Evolutionary conservation across 495 filamentous ascomycete species (phyloP).

Genomic region (Podospora anserina): DNA sequence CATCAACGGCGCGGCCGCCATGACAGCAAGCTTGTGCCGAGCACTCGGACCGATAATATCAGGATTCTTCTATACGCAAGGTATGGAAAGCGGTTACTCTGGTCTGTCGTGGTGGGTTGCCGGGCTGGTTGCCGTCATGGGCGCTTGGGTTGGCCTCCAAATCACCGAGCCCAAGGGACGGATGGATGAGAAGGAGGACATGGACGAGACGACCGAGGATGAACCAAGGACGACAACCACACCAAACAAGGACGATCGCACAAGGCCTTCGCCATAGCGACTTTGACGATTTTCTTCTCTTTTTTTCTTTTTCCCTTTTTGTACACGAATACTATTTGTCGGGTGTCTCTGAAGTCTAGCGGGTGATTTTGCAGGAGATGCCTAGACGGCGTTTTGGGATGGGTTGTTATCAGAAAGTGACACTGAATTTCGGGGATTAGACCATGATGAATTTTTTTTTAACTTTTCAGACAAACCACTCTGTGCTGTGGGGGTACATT

Average conservation of each 20-base stretch:
- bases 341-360: background rate
- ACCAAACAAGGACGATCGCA: background rate
- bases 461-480: background rate
- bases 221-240: background rate
- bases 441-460: background rate
- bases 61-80: constrained; percentile 76
- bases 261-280: background rate
- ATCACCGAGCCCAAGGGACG: constrained; percentile 46
- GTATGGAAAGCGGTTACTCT: constrained; percentile 73
- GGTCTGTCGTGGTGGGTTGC: constrained; percentile 92
- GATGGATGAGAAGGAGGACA: constrained; percentile 35
- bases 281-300: background rate
- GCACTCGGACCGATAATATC: constrained; percentile 87
- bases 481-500: background rate
- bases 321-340: background rate
- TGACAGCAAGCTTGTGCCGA: constrained; percentile 79
- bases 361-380: background rate
- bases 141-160: constrained; percentile 54
- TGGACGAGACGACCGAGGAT: constrained; percentile 7
- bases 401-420: background rate
- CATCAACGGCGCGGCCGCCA: constrained; percentile 91
- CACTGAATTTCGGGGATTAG: background rate
- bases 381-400: background rate
- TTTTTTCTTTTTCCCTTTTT: background rate
- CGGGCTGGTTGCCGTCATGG: constrained; percentile 68